These are phyloP conservation scores for Dictyostelium intermedium DNA, from an alignment of 78 protist genomes.

Conservation along the genomic window DNA sequence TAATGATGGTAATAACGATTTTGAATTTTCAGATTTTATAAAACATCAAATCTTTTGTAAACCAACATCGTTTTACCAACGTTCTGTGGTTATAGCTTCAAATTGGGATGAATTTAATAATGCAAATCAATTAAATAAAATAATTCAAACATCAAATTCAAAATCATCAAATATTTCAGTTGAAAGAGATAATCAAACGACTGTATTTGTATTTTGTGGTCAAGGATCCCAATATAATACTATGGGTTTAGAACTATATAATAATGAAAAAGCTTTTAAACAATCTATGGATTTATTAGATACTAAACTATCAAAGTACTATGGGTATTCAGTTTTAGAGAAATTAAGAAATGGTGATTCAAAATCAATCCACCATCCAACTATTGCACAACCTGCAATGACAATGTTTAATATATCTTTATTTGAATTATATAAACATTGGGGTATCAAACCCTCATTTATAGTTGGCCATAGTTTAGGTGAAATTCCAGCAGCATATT, in stretches of 20 bases:
- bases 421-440: slow-evolving; percentile 9
- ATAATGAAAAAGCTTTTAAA: no score
- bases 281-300: no score
- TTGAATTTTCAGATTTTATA: background rate
- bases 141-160: background rate
- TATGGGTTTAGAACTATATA: no score
- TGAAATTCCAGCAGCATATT: background rate
- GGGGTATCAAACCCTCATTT: slow-evolving; percentile 42
- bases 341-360: background rate
- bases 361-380: background rate
- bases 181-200: no score
- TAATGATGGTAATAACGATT: background rate
- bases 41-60: slow-evolving; percentile 10
- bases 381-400: slow-evolving; percentile 41
- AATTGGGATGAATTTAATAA: background rate
- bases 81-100: background rate
- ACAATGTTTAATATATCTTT: slow-evolving; percentile 39
- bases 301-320: no score
- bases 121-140: background rate
- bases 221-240: no score
- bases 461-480: slow-evolving; percentile 62
- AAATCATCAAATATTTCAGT: no score
- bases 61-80: background rate
- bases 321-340: no score
- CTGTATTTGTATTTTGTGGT: no score